These are phyloP conservation scores for Paecilomyces niveus DNA, from an alignment of 2,329 filamentous ascomycete species.

Conservation along the genomic window DNA sequence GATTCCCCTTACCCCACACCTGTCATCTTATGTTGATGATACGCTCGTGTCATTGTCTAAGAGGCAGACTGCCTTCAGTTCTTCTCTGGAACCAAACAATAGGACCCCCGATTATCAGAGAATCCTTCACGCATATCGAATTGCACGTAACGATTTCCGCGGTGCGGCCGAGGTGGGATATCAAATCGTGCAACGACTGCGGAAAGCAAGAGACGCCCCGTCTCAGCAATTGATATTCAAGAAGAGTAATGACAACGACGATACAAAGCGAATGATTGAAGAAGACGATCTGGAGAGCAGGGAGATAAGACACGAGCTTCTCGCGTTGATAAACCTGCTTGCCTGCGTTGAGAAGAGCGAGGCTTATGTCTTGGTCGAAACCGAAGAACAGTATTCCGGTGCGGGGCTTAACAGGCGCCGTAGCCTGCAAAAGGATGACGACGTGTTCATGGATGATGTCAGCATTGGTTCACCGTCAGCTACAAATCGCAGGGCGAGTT, in stretches of 20 bases:
- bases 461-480: slow-evolving; percentile 10
- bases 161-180: slow-evolving; percentile 58
- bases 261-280: slow-evolving; percentile 21
- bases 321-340: slow-evolving; percentile 89
- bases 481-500: slow-evolving; percentile 13
- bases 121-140: slow-evolving; percentile 84
- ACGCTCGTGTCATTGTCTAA: slow-evolving; percentile 67
- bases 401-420: slow-evolving; percentile 38
- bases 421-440: slow-evolving; percentile 36
- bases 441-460: slow-evolving; percentile 34
- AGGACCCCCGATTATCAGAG: slow-evolving; percentile 67
- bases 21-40: slow-evolving; percentile 71
- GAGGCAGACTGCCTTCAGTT: slow-evolving; percentile 56
- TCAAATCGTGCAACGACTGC: slow-evolving; percentile 48
- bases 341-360: slow-evolving; percentile 77
- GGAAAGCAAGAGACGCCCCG: slow-evolving; percentile 26
- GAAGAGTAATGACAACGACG: slow-evolving; percentile 28
- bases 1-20: slow-evolving; percentile 55
- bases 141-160: slow-evolving; percentile 77
- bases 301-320: slow-evolving; percentile 59
- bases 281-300: slow-evolving; percentile 45
- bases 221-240: slow-evolving; percentile 27
- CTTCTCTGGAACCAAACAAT: slow-evolving; percentile 30
- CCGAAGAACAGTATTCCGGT: slow-evolving; percentile 19
- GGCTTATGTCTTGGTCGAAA: slow-evolving; percentile 61